Conservation (phyloP, 2,329 filamentous ascomycete species). For the Ophiostoma fasciatum region DNA sequence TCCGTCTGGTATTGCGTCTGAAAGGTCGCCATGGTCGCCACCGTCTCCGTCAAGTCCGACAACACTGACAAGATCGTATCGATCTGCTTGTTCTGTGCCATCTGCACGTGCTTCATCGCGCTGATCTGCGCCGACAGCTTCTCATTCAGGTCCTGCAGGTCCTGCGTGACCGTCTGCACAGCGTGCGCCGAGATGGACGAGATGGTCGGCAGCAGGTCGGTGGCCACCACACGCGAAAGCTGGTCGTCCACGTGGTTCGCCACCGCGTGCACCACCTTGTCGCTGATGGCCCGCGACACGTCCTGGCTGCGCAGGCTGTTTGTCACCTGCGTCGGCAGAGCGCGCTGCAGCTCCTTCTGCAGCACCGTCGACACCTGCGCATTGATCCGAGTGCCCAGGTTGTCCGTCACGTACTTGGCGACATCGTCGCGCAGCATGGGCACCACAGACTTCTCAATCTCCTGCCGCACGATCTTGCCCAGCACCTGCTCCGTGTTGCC, state of each 20-base stretch:
- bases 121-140: conserved; percentile 37
- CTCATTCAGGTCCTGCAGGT: conserved; percentile 58
- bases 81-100: conserved; percentile 48
- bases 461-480: conserved; percentile 57
- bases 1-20: conserved; percentile 56
- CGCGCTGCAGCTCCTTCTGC: conserved; percentile 57
- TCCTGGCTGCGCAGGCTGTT: conserved; percentile 54
- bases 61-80: conserved; percentile 56
- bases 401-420: conserved; percentile 52
- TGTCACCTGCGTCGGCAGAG: conserved; percentile 50
- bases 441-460: conserved; percentile 61
- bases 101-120: conserved; percentile 34
- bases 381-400: conserved; percentile 53
- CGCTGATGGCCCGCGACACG: conserved; percentile 55
- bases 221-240: conserved; percentile 44
- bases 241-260: conserved; percentile 54
- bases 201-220: conserved; percentile 51
- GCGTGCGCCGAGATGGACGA: conserved; percentile 49
- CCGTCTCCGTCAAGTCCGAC: conserved; percentile 49
- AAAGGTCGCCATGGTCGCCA: conserved; percentile 52
- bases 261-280: conserved; percentile 55
- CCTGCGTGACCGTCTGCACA: conserved; percentile 50
- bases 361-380: conserved; percentile 50
- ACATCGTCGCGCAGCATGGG: conserved; percentile 58
- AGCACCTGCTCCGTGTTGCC: conserved; percentile 57